phyloP scores from a whole-genome alignment of 2,329 filamentous ascomycete species.

The Coniella vitis region DNA sequence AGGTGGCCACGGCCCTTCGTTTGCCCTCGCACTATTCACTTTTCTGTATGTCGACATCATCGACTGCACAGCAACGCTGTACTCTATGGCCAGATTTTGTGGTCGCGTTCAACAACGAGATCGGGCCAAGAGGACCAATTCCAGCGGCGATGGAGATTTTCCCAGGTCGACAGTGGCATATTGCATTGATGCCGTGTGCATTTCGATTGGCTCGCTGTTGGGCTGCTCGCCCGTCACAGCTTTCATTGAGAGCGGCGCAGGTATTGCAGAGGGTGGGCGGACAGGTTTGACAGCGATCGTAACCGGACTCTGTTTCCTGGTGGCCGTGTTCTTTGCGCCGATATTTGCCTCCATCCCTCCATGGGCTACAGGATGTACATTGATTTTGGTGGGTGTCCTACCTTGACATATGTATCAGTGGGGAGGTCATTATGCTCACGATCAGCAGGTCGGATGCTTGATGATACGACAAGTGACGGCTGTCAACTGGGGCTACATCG shows the following conservation, averaged over 20 bases:
- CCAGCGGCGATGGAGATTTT: conserved; percentile 63
- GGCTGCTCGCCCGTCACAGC: conserved; percentile 77
- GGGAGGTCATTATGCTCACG: neutral
- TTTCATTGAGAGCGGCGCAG: conserved; percentile 83
- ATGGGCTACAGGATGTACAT: conserved; percentile 84
- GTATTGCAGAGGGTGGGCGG: conserved; percentile 79
- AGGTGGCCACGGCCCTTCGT: conserved; percentile 50
- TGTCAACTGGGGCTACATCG: conserved; percentile 72
- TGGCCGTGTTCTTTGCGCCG: conserved; percentile 82
- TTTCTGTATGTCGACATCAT: conserved; percentile 77
- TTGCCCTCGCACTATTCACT: conserved; percentile 65
- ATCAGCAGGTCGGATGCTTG: conserved; percentile 54
- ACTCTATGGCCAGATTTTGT: conserved; percentile 75
- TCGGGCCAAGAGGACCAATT: conserved; percentile 36
- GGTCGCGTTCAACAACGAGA: conserved; percentile 37
- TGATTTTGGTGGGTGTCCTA: conserved; percentile 50
- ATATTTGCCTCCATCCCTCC: conserved; percentile 86
- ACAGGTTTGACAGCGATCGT: conserved; percentile 78
- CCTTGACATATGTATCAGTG: neutral
- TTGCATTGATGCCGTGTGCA: conserved; percentile 62
- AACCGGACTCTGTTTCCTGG: conserved; percentile 77
- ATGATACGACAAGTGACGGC: conserved; percentile 71
- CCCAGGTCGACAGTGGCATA: conserved; percentile 78
- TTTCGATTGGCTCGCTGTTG: conserved; percentile 66
- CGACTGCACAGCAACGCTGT: conserved; percentile 69